phyloP scores from a whole-genome alignment of 2,329 filamentous ascomycete genomes.

The Monilinia fructicola region DNA sequence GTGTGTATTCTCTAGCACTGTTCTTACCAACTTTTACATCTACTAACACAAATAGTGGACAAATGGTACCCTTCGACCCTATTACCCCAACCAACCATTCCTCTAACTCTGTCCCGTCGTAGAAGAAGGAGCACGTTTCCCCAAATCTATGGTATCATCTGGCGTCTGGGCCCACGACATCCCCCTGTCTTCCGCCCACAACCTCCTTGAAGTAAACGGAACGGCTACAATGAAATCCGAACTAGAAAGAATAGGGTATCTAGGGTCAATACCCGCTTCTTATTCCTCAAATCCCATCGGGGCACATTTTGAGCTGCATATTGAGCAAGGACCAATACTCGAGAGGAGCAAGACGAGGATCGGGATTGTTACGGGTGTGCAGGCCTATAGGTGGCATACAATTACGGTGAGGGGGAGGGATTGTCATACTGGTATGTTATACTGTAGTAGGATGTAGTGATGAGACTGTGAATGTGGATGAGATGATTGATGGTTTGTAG shows the following conservation, averaged over 20 bases:
- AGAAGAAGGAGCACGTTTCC: slow-evolving; percentile 83
- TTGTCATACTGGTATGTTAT: slow-evolving; percentile 58
- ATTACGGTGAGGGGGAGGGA: slow-evolving; percentile 65
- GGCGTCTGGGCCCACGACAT: slow-evolving; percentile 76
- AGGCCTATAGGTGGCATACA: slow-evolving; percentile 74
- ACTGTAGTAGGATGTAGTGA: neutral
- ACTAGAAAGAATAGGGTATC: slow-evolving; percentile 69
- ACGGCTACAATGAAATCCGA: slow-evolving; percentile 65
- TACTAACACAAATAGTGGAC: slow-evolving; percentile 43
- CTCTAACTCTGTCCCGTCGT: neutral
- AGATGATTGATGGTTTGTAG: neutral
- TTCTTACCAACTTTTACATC: slow-evolving; percentile 39
- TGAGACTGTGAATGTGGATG: neutral
- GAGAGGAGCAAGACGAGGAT: slow-evolving; percentile 63
- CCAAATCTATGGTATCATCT: slow-evolving; percentile 70
- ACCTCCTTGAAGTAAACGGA: slow-evolving; percentile 60
- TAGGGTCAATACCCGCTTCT: slow-evolving; percentile 58
- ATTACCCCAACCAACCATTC: neutral
- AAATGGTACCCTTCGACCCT: slow-evolving; percentile 5
- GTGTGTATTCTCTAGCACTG: neutral
- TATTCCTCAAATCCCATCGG: slow-evolving; percentile 64
- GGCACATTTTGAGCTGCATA: slow-evolving; percentile 81
- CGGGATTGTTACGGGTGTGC: slow-evolving; percentile 69
- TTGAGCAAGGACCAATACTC: slow-evolving; percentile 78
- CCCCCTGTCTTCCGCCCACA: slow-evolving; percentile 60